Conservation (phyloP, 805 yeast species). For the Ogataea zsoltii region DNA sequence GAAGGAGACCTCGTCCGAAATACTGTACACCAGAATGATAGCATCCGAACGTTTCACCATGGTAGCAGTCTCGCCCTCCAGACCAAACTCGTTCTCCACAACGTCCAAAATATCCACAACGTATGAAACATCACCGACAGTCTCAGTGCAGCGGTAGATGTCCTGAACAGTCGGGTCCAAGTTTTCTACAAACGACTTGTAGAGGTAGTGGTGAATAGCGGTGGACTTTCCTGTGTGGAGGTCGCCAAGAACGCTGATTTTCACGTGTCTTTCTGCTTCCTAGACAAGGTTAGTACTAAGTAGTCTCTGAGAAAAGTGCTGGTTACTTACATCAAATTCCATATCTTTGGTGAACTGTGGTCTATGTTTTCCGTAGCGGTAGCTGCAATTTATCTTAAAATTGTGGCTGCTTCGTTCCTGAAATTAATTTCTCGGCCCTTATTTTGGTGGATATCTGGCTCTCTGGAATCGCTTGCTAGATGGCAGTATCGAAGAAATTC, state of each 20-base stretch:
- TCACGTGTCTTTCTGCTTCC: constrained; percentile 15
- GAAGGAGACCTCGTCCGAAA: constrained; percentile 49
- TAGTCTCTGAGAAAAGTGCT: no score
- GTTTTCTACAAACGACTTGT: constrained; percentile 23
- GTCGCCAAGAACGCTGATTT: constrained; percentile 34
- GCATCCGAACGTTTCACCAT: constrained; percentile 43
- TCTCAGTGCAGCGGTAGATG: constrained; percentile 19
- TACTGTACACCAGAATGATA: constrained; percentile 50
- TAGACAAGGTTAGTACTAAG: constrained; percentile 4
- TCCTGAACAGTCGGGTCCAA: constrained; percentile 33
- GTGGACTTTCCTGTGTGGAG: constrained; percentile 35
- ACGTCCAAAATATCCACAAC: constrained; percentile 68
- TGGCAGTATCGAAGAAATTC: no score
- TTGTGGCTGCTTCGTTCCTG: no score
- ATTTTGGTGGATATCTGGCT: no score
- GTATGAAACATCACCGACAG: constrained; percentile 40
- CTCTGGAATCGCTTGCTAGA: no score
- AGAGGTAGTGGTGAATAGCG: constrained; percentile 25
- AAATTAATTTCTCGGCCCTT: no score
- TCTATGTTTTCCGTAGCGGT: no score
- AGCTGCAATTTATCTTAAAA: not conserved
- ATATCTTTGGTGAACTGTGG: not conserved
- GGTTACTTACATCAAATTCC: constrained; percentile 6
- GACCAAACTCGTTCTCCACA: constrained; percentile 75
- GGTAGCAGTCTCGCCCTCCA: constrained; percentile 14